Conservation (phyloP, 192 early-diverging fungal species). For the Linnemannia hyalina region DNA sequence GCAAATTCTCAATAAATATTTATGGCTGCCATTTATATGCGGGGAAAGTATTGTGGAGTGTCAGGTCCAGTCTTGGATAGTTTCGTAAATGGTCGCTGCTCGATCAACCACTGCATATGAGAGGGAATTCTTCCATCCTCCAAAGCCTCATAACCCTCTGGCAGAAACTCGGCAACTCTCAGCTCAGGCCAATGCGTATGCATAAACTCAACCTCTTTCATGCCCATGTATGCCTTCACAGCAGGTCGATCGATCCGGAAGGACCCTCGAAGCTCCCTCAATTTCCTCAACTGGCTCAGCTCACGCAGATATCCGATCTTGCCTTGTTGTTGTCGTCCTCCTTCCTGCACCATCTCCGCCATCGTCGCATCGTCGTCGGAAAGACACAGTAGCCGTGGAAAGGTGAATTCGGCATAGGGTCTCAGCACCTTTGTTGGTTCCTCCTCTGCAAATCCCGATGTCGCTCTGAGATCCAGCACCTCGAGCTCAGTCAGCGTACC, state of each 20-base stretch:
- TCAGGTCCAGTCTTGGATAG: background rate
- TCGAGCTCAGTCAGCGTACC: background rate
- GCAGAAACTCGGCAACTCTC: background rate
- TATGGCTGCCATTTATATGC: no score
- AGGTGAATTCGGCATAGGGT: background rate
- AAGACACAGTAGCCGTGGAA: background rate
- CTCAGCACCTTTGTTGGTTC: background rate
- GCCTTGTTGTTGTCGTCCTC: background rate
- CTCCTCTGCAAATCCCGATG: background rate
- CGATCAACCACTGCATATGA: background rate
- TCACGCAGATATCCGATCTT: background rate
- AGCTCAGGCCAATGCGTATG: background rate
- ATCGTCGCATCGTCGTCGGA: background rate
- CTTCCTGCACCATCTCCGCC: background rate
- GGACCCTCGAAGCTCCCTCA: background rate
- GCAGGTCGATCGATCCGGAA: background rate
- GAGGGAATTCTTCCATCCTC: background rate
- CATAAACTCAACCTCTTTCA: conserved; percentile 6
- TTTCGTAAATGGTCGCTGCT: background rate
- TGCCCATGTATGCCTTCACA: background rate
- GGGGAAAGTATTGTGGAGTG: background rate
- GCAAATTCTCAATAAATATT: no score
- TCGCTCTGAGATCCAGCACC: background rate
- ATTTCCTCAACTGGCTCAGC: background rate
- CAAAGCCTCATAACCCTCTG: background rate